Percentiles rank a stretch among this genome's conserved stretches.
phyloP scores from a whole-genome alignment of 2,329 filamentous ascomycete species.

The Kalmusia sp. region DNA sequence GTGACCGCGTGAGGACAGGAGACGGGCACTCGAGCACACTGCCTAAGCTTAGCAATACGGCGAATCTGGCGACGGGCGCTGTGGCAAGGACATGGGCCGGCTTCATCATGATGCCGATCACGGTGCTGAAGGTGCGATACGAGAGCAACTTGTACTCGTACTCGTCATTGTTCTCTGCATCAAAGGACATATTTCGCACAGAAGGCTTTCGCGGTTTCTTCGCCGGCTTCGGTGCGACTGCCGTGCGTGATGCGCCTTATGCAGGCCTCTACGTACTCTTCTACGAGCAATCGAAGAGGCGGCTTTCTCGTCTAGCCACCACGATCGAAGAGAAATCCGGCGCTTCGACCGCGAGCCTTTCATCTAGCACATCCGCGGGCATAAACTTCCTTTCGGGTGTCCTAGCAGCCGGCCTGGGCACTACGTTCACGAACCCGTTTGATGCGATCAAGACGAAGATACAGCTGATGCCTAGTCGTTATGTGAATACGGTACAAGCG shows the following conservation, averaged over 20 bases:
- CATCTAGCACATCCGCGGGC: slow-evolving; percentile 59
- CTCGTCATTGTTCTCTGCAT: slow-evolving; percentile 75
- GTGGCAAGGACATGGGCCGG: slow-evolving; percentile 85
- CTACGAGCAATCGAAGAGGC: slow-evolving; percentile 83
- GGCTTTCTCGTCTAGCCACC: slow-evolving; percentile 53
- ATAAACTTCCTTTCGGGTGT: slow-evolving; percentile 89
- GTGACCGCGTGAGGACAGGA: slow-evolving; percentile 17
- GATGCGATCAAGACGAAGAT: slow-evolving; percentile 95
- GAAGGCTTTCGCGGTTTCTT: slow-evolving; percentile 88
- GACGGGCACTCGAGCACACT: slow-evolving; percentile 69
- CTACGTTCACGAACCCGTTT: slow-evolving; percentile 92
- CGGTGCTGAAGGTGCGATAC: slow-evolving; percentile 95
- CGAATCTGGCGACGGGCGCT: slow-evolving; percentile 86
- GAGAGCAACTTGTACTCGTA: slow-evolving; percentile 89
- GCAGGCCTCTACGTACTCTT: slow-evolving; percentile 93
- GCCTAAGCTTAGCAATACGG: slow-evolving; percentile 81
- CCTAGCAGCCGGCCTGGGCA: slow-evolving; percentile 81
- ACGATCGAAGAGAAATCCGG: slow-evolving; percentile 35
- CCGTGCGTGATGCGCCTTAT: slow-evolving; percentile 93
- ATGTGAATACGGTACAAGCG: slow-evolving; percentile 83
- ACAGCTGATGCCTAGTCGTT: slow-evolving; percentile 84
- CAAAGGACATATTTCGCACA: slow-evolving; percentile 72
- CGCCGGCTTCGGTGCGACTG: slow-evolving; percentile 90
- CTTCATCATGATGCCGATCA: slow-evolving; percentile 93
- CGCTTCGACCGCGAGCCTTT: slow-evolving; percentile 28